Base-by-base conservation (phyloP, 2,329 filamentous ascomycete species). In the Paecilomyces fulvus region DNA sequence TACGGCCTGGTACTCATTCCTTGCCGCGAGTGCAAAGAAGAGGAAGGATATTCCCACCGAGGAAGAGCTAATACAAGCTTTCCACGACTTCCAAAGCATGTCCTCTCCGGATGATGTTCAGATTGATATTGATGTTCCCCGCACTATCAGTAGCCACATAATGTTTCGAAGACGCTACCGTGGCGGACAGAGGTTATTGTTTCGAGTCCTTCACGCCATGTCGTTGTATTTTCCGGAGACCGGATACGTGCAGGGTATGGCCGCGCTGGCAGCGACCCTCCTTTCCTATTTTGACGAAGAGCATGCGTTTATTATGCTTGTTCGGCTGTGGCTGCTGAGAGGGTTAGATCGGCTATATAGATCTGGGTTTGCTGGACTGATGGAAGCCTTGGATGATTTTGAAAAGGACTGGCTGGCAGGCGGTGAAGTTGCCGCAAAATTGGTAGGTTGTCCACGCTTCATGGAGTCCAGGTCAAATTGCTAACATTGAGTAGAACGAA, bases 211-310 rank as follows among this genome's bases (percentile, higher is more conserved):
- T 28, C 94, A 97, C 69, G 88, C 90, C 49, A 83, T 97, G 69
- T 92, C 91, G 17, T 81, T 99, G 10, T 95, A 96, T 70, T 92
- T 92, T 61, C 89, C 90, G 0, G 87, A 89, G 23, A 94, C 89
- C 5, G 94, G 94, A 28, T 99, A 99, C 70, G 94, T 97, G 0
- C 94, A 99, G 73, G 94, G 94, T 55, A 99, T 99, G 94, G 94
- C 92, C 14, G 89, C 91, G 21, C 78, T 97, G 43, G 92, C 90
- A 1, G 92, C 92, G 0, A 97, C 94, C 0, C 78, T 99, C 20
- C 83, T 99, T 6, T 96, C 92, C 69, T 99, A 99, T 70, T 99
- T 92, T 71, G 92, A 97, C 62, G 94, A 99, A 73, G 94, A 96
- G 72, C 85, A 85, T 64, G 86, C 90, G 5, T 99, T 99, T 66